A percentile compares a stretch with the other conserved stretches of the same genome.
phyloP scores from a whole-genome alignment of 257 asterid genomes.

The Linaria vulgaris region DNA sequence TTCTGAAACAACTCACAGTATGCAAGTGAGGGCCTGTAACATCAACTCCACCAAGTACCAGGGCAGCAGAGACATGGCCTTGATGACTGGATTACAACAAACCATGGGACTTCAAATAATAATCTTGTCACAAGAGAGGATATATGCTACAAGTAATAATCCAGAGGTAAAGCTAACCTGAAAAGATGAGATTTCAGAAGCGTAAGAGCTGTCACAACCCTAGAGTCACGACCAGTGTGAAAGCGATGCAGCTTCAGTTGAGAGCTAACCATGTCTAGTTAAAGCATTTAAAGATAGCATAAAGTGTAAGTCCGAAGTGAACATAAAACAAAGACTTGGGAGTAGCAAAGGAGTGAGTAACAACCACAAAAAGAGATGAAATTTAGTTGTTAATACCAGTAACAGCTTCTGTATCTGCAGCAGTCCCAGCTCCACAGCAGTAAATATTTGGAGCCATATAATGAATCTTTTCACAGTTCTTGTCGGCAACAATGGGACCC shows the following conservation, averaged over 20 bases:
- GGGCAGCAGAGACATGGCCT: slow-evolving; percentile 88
- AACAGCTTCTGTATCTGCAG: slow-evolving; percentile 80
- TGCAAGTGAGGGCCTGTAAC: slow-evolving; percentile 91
- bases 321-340: background rate
- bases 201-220: slow-evolving; percentile 90
- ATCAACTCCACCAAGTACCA: slow-evolving; percentile 98
- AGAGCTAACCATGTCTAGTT: slow-evolving; percentile 90
- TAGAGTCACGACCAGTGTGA: slow-evolving; percentile 91
- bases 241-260: slow-evolving; percentile 82
- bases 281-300: slow-evolving; percentile 15
- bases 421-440: slow-evolving; percentile 85
- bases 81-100: slow-evolving; percentile 58
- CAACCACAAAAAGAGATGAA: slow-evolving; percentile 14
- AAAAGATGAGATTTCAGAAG: slow-evolving; percentile 85
- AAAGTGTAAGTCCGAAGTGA: slow-evolving; percentile 6
- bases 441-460: slow-evolving; percentile 85
- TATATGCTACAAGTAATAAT: slow-evolving; percentile 14
- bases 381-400: slow-evolving; percentile 50
- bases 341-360: background rate
- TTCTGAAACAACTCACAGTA: slow-evolving; percentile 57
- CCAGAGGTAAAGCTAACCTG: slow-evolving; percentile 44
- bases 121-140: slow-evolving; percentile 17
- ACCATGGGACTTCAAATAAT: slow-evolving; percentile 21
- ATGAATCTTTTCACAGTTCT: slow-evolving; percentile 95
- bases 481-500: slow-evolving; percentile 99